Evolutionary conservation across 2,329 filamentous ascomycete species (phyloP).

Genomic region (Talaromyces sp.): DNA sequence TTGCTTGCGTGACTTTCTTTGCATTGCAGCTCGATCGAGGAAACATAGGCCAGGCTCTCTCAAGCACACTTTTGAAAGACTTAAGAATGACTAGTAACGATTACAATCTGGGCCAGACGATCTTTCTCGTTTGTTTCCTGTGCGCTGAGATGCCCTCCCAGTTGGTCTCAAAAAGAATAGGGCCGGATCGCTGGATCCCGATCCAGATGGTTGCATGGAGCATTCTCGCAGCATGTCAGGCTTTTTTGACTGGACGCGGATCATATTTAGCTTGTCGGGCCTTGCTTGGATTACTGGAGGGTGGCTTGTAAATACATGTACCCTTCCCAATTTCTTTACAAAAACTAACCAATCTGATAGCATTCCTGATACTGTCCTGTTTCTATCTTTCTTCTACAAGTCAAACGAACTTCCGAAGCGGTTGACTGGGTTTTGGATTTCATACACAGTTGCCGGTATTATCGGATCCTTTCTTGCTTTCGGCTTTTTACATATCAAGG

Average conservation of each 20-base stretch:
- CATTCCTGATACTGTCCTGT: constrained; percentile 9
- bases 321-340: not conserved
- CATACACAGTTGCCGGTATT: not conserved
- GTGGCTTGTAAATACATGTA: not conserved
- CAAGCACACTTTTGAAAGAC: not conserved
- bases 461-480: constrained; percentile 8
- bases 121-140: constrained; percentile 53
- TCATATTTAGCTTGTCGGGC: constrained; percentile 39
- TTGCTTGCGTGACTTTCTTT: not conserved
- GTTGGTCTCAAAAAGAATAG: constrained; percentile 57
- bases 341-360: not conserved
- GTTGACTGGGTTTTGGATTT: constrained; percentile 10
- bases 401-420: constrained; percentile 1
- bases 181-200: constrained; percentile 42
- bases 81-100: constrained; percentile 5
- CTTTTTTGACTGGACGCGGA: constrained; percentile 43
- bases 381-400: constrained; percentile 5
- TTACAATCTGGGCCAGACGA: constrained; percentile 44
- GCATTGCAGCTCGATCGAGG: constrained; percentile 8
- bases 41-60: constrained; percentile 8
- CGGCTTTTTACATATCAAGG: constrained; percentile 10
- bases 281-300: constrained; percentile 45
- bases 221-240: constrained; percentile 39
- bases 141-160: constrained; percentile 61
- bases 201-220: constrained; percentile 43